Percentiles rank a stretch among this genome's conserved stretches.
These are phyloP conservation scores for Scortechinia acanthostroma DNA, from an alignment of 2,329 filamentous ascomycete genomes.

Conservation along the genomic window DNA sequence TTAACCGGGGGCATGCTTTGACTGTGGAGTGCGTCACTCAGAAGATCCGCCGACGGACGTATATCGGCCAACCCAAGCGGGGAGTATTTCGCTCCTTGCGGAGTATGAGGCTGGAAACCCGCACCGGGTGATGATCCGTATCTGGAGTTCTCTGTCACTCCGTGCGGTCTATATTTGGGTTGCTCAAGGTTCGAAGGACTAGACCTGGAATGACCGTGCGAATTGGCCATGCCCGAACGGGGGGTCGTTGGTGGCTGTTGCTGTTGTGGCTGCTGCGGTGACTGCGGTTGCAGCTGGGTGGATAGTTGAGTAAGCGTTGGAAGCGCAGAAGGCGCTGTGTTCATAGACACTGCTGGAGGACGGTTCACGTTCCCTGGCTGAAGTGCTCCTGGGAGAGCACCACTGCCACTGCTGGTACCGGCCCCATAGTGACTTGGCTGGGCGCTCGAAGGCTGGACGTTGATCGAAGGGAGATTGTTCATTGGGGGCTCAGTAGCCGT, in stretches of 20 bases:
- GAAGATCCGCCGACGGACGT: conserved; percentile 71
- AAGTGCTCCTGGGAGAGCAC: neutral
- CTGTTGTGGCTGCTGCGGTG: neutral
- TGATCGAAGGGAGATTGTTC: neutral
- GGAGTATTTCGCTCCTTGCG: conserved; percentile 69
- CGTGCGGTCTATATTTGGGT: neutral
- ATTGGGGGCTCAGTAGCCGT: neutral
- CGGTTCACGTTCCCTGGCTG: neutral
- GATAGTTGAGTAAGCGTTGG: neutral
- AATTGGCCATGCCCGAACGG: neutral
- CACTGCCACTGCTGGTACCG: neutral
- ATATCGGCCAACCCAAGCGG: conserved; percentile 89
- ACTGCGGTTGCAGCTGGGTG: neutral
- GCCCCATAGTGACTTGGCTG: neutral
- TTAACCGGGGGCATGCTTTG: conserved; percentile 60
- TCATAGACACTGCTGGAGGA: neutral
- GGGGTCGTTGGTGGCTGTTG: neutral
- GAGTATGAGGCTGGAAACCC: conserved; percentile 34
- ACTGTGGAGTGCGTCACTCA: conserved; percentile 63
- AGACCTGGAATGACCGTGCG: neutral
- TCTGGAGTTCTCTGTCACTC: neutral
- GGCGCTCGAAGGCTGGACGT: neutral
- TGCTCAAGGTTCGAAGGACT: neutral
- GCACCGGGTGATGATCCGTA: neutral
- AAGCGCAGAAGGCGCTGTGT: neutral